Evolutionary conservation across 2,329 filamentous ascomycete species (phyloP).

Genomic region (Mycogone perniciosa): DNA sequence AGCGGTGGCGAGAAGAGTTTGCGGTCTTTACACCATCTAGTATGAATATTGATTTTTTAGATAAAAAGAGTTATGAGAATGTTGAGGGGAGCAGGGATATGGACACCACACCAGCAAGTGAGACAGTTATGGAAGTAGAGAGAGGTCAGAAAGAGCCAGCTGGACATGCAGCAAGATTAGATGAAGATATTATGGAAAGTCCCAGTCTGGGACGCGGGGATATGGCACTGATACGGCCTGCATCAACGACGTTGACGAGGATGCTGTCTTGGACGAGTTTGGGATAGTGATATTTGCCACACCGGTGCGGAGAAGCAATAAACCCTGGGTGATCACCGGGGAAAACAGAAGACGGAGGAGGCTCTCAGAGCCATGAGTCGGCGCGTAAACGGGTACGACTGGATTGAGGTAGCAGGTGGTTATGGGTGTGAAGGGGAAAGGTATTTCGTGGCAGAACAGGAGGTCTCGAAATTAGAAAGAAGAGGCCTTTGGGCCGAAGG

Average conservation of each 20-base stretch:
- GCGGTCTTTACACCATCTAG: background rate
- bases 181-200: slow-evolving; percentile 30
- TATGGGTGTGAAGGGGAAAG: too few species aligned
- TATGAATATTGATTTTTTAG: slow-evolving; percentile 3
- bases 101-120: slow-evolving; percentile 5
- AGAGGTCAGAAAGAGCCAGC: slow-evolving; percentile 19
- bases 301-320: too few species aligned
- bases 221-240: slow-evolving; percentile 11
- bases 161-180: slow-evolving; percentile 18
- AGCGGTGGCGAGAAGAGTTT: slow-evolving; percentile 32
- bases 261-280: too few species aligned
- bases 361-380: too few species aligned
- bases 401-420: too few species aligned
- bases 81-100: background rate
- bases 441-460: too few species aligned
- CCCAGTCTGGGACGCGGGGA: slow-evolving; percentile 31
- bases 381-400: too few species aligned
- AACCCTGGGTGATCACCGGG: too few species aligned
- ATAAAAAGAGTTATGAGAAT: background rate
- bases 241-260: background rate
- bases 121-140: slow-evolving; percentile 18
- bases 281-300: too few species aligned
- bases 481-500: too few species aligned
- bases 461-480: too few species aligned
- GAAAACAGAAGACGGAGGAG: too few species aligned